These are phyloP conservation scores for Suhomyces faveliae DNA, from an alignment of 805 yeast genomes.

Conservation along the genomic window DNA sequence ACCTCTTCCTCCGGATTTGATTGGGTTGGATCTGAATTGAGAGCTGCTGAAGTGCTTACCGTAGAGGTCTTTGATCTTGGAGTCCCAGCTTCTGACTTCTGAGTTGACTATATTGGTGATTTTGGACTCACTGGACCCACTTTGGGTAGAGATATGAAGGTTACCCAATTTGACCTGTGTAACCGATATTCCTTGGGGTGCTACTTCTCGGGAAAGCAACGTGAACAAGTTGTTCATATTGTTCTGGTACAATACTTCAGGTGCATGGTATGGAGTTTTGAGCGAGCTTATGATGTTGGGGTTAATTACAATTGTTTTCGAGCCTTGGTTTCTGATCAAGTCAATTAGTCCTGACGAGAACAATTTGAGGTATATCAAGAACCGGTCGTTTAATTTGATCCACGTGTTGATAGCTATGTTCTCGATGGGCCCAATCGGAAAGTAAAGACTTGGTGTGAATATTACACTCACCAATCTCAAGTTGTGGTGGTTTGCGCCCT, in stretches of 20 bases:
- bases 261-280: conserved; percentile 59
- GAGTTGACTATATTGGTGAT: conserved; percentile 31
- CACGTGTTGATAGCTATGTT: conserved; percentile 51
- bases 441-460: conserved; percentile 66
- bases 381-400: conserved; percentile 47
- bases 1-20: conserved; percentile 28
- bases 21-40: conserved; percentile 30
- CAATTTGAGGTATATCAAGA: conserved; percentile 49
- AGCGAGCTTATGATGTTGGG: conserved; percentile 57
- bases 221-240: conserved; percentile 40
- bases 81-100: conserved; percentile 40
- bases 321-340: conserved; percentile 48
- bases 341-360: conserved; percentile 55
- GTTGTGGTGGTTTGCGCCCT: conserved; percentile 54
- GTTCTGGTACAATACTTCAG: conserved; percentile 55
- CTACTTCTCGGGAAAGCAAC: conserved; percentile 34
- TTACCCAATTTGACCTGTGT: conserved; percentile 44
- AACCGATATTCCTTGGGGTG: conserved; percentile 33
- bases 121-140: conserved; percentile 17
- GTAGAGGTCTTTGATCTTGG: conserved; percentile 33
- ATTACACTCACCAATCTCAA: conserved; percentile 64
- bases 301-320: conserved; percentile 51
- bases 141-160: conserved; percentile 28
- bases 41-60: conserved; percentile 30
- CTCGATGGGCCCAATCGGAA: conserved; percentile 68